Conservation (phyloP, 768 basidiomycete species). For the Russula sp. region DNA sequence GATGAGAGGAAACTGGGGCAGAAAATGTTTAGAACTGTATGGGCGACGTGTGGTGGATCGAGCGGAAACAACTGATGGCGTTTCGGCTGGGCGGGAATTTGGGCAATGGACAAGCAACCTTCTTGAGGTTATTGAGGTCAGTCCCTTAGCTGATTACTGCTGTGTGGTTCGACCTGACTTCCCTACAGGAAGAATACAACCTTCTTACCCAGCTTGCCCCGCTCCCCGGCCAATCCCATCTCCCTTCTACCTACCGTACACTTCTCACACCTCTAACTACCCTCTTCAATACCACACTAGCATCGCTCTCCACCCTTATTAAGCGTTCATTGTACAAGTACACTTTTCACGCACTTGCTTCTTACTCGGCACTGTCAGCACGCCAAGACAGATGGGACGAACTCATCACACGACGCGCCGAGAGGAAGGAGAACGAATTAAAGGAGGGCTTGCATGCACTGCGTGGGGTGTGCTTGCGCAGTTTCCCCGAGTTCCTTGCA, state of each 20-base stretch:
- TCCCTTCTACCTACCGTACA: conserved; percentile 54
- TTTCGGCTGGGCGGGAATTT: conserved; percentile 63
- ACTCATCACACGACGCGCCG: conserved; percentile 46
- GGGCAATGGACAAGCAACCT: conserved; percentile 64
- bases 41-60: conserved; percentile 65
- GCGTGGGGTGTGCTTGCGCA: conserved; percentile 64
- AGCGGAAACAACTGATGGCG: conserved; percentile 60
- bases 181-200: conserved; percentile 56
- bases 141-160: conserved; percentile 20
- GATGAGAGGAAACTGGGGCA: conserved; percentile 77
- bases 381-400: conserved; percentile 64
- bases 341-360: conserved; percentile 71
- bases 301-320: conserved; percentile 56
- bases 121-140: conserved; percentile 59
- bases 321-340: conserved; percentile 76
- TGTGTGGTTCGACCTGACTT: not conserved
- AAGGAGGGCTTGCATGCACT: conserved; percentile 63
- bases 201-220: conserved; percentile 60
- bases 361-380: conserved; percentile 52
- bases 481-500: conserved; percentile 79
- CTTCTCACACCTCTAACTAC: conserved; percentile 60
- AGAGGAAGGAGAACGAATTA: conserved; percentile 52
- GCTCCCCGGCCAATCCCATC: conserved; percentile 42
- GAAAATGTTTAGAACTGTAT: conserved; percentile 66
- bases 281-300: conserved; percentile 60